A percentile compares a stretch with the other conserved stretches of the same genome.
Conservation (phyloP, 495 filamentous ascomycete species). For the Penicillium desertorum region DNA sequence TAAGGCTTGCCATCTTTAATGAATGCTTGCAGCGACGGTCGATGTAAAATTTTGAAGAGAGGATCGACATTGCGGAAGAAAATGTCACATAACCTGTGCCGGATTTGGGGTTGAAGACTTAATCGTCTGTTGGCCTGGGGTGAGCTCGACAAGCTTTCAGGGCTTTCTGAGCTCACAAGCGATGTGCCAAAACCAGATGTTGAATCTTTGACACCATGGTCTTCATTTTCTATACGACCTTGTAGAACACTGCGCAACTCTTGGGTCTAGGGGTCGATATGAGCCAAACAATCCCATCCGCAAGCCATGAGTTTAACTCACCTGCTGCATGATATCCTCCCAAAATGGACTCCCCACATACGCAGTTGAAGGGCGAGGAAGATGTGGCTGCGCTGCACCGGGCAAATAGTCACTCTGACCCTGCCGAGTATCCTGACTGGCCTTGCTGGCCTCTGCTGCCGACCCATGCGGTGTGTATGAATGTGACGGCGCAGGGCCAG, state of each 20-base stretch:
- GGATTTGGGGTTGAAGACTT: constrained; percentile 5
- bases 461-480: neutral
- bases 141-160: constrained; percentile 17
- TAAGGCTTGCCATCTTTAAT: constrained; percentile 33
- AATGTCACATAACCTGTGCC: constrained; percentile 30
- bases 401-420: constrained; percentile 8
- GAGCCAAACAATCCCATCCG: neutral
- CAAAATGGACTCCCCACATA: constrained; percentile 35
- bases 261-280: constrained; percentile 15
- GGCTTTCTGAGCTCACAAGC: constrained; percentile 23
- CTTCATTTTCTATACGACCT: constrained; percentile 22
- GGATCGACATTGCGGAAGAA: constrained; percentile 42
- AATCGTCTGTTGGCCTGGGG: constrained; percentile 14
- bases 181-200: constrained; percentile 14
- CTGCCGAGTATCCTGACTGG: constrained; percentile 12
- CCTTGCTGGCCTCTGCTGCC: constrained; percentile 7
- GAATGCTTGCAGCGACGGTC: constrained; percentile 34
- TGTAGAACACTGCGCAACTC: constrained; percentile 29
- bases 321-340: constrained; percentile 38
- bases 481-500: too few relatives aligned
- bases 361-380: constrained; percentile 17
- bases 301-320: constrained; percentile 15
- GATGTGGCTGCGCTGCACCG: constrained; percentile 7
- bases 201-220: constrained; percentile 11
- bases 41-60: constrained; percentile 42